Base-by-base conservation (phyloP, 495 filamentous ascomycete species). In the Hypoxylon trugodes region DNA sequence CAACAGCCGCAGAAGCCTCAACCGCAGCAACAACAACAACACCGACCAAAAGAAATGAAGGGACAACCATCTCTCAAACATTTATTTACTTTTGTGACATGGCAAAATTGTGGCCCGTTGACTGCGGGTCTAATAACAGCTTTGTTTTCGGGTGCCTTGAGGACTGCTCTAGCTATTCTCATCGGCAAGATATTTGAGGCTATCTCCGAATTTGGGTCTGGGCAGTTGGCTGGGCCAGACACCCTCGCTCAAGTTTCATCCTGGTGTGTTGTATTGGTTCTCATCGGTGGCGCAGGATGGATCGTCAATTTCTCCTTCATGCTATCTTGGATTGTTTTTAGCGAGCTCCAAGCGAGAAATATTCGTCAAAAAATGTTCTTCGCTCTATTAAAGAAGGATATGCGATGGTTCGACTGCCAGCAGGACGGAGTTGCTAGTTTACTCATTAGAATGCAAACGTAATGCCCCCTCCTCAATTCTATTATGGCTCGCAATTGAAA, bases 381-480 rank as follows among this genome's bases (percentile, higher is more conserved):
- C 1, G 84, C 82, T 2, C 73, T 98, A 13, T 65, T 96, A 16
- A 69, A 78, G 12, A 93, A 89, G 70, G 86, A 93, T 24, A 82
- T 96, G 56, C 81, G 79, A 47, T 98, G 94, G 92, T 98, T 90
- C 66, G 92, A 98, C 70, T 77, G 79, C 35, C 79, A 87, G 36
- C 77, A 81, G 61, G 83, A 89, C 64, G 95, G 93, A 3, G 83
- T 92, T 30, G 84, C 84, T 3, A 87, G 90, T 7, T 78, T 96
- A 35, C 70, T 95, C 12, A 85, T 87, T 10, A 77, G 84, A 36
- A 74, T 92, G 8, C 88, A 95, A 77, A 89, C 86, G 93, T 96
- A 78, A n/a, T n/a, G n/a, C 73, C 84, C 72, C 25, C 32, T n/a
- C 13, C 30, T 38, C n/a, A 21, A 21, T 6, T 19, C 9, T 1